A percentile compares a stretch with the other conserved stretches of the same genome.
These are phyloP conservation scores for Stipa capillata DNA, from an alignment of 176 grass and related monocot genomes.

Conservation along the genomic window DNA sequence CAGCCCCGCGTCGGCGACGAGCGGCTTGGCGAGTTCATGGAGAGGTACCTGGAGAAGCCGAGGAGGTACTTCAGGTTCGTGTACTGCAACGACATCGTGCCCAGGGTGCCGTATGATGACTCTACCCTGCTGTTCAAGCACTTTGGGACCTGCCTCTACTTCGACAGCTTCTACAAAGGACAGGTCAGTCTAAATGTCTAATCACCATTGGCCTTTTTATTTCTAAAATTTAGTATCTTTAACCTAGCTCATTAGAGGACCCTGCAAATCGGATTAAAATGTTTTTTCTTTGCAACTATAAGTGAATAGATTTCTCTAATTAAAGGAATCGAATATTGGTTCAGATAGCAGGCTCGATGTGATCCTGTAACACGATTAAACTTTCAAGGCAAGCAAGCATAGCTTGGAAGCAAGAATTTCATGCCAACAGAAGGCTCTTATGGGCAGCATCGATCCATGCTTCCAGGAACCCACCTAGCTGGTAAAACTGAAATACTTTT, in stretches of 20 bases:
- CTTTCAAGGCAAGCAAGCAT: conserved; percentile 24
- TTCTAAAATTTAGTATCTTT: no score
- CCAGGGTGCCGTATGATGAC: conserved; percentile 66
- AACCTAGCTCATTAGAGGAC: background rate
- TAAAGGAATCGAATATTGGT: background rate
- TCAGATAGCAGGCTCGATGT: background rate
- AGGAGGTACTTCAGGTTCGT: conserved; percentile 61
- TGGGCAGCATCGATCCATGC: background rate
- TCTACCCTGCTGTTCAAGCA: conserved; percentile 57
- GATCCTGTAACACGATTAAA: background rate
- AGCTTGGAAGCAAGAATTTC: conserved; percentile 27
- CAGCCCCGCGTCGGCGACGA: conserved; percentile 63
- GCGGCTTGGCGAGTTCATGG: conserved; percentile 40
- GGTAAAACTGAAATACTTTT: background rate
- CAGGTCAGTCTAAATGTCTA: conserved; percentile 24
- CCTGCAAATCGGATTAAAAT: background rate
- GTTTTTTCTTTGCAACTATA: background rate
- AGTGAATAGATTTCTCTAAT: background rate
- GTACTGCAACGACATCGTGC: conserved; percentile 76
- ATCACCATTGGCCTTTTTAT: background rate
- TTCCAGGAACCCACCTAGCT: background rate
- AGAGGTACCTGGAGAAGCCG: conserved; percentile 13
- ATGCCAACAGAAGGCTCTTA: background rate
- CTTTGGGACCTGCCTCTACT: conserved; percentile 67
- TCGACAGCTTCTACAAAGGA: conserved; percentile 63